Evolutionary conservation across 441 rosid genomes (phyloP), one percentile per base, ranked within the genome.

Genomic region (Populus hybrid): DNA sequence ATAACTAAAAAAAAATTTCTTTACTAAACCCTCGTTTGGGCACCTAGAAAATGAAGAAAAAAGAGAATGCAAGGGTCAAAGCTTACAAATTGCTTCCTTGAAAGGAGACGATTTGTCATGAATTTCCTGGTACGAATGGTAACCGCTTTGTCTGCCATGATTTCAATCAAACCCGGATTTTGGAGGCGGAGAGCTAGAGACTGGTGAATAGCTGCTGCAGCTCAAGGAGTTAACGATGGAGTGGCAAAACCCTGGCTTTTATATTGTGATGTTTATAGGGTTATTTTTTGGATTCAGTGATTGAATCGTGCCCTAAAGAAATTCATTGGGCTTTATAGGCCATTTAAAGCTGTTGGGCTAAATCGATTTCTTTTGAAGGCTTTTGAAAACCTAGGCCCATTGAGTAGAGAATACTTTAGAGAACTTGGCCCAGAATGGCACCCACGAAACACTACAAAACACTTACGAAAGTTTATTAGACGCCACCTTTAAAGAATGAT

Each of bases 21-120:
- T 16, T 24, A 66, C 70, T 35, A 78, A 57, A 8, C 4, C 46
- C 36, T 21, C 3, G 10, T 40, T 2, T 50, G 67, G 71, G 2
- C 6, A 20, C 32, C n/a, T 23, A 20, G 16, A 42, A 14, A 30
- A 8, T 3, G 5, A 11, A 16, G 26, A 20, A 61, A 26, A 69
- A 6, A 23, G 5, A 28, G n/a, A 16, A 57, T 4, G 68, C 32
- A 20, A 3, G 26, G 35, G 18, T 34, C 24, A n/a, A 8, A 64
- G 75, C 97, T 87, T 80, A 93, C 98, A 71, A 93, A 94, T 82
- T 94, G 97, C 90, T 94, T 93, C 86, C 97, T 89, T 67, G 96
- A 85, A 50, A 93, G 97, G 59, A 94, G 95, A 73, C 97, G 87
- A 83, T 94, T 94, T 35, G 98, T 93, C 97, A 93, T 93, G 85